Evolutionary conservation across 768 basidiomycete species (phyloP), one percentile per base, ranked within the genome.

Genomic region (Boletus fagicola): DNA sequence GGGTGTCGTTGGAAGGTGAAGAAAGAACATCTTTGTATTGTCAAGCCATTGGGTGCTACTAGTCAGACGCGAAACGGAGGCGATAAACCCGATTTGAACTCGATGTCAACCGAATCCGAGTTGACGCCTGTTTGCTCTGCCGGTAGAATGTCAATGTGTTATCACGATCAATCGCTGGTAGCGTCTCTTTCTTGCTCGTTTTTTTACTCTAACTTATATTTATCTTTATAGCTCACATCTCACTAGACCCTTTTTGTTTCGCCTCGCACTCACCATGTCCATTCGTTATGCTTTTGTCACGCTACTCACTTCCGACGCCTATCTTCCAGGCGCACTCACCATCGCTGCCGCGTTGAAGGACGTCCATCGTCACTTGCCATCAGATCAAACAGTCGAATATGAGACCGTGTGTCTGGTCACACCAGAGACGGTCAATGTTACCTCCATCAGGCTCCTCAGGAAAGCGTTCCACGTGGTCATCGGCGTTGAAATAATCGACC

Each of bases 321-420:
- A 99, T 76, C 86, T 98, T 51, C 92, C 93, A 35, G 97, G 97
- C 53, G 94, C 90, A 35, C 86, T 98, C 63, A 83, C 89, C 57
- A 80, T 94, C 66, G 90, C 84, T 33, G 90, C 89, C 53, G 90
- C 96, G 16, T 81, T 99, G 63, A 83, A 82, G 54, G 90, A 94
- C 58, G 69, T 92, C 42, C 94, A 95, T 67, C 57, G 49, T 26
- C 13, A 39, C 50, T 56, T 64, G 16, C 51, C 58, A 9, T 79
- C 83, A 18, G 73, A 75, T 43, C 83, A 86, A 9, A 74, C 84
- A 24, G 69, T 77, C 45, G 72, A 81, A 30, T 81, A 86, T 56
- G 79, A 86, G 49, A 90, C 89, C 15, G 86, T 94, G 59, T 97
- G 94, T 74, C 76, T 99, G 43, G 92, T 96, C 59, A 96, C 96